Conservation (phyloP, 2,329 filamentous ascomycete species). For the Neonectria coccinea region DNA sequence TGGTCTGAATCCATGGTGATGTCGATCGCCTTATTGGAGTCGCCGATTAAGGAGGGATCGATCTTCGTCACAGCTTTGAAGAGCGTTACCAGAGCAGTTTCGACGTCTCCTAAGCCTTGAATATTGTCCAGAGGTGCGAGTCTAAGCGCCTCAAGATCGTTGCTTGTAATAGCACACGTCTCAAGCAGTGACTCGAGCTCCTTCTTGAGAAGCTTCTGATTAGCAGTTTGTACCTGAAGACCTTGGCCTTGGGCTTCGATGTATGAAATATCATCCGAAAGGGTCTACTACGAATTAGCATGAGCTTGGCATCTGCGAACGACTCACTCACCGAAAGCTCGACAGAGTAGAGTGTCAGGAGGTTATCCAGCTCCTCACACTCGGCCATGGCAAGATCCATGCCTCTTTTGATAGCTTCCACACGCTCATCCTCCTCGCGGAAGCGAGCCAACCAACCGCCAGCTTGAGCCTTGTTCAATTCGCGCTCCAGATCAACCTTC, state of each 20-base stretch:
- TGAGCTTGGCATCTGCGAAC: background rate
- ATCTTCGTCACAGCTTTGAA: conserved; percentile 96
- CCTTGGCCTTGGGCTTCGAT: conserved; percentile 98
- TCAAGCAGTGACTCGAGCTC: conserved; percentile 91
- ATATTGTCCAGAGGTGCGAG: conserved; percentile 78
- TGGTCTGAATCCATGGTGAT: conserved; percentile 57
- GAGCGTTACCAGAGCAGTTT: conserved; percentile 80
- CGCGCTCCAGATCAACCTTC: conserved; percentile 84
- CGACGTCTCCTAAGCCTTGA: conserved; percentile 80
- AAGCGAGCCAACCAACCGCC: conserved; percentile 90
- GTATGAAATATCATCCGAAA: conserved; percentile 95
- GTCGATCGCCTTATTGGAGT: conserved; percentile 59
- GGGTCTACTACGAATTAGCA: conserved; percentile 68
- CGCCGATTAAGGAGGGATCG: conserved; percentile 78
- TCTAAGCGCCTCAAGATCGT: conserved; percentile 78
- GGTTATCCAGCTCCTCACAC: conserved; percentile 94
- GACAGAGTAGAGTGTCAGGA: conserved; percentile 93
- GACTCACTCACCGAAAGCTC: conserved; percentile 80
- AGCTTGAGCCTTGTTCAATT: conserved; percentile 90
- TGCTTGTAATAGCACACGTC: conserved; percentile 87
- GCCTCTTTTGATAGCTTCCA: conserved; percentile 85
- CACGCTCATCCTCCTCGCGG: conserved; percentile 88
- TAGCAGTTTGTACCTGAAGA: conserved; percentile 95
- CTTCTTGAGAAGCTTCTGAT: conserved; percentile 92
- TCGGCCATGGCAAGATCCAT: conserved; percentile 93